Base-by-base conservation (phyloP, 164 flowering plant genomes). In the Cinnamomum micranthum region DNA sequence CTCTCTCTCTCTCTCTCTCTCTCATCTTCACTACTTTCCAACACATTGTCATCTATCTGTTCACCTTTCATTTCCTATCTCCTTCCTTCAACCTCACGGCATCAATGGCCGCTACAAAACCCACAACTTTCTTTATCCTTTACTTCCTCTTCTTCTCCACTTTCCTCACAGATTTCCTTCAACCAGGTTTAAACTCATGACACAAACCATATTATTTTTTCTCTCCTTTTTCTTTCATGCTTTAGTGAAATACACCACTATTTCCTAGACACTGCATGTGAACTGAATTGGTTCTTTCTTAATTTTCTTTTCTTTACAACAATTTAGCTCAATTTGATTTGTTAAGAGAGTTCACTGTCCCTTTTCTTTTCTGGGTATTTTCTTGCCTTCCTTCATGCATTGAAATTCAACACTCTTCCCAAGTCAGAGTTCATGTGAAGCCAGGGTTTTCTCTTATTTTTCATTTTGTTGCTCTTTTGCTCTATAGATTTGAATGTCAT, bases 161-260 rank as follows among this genome's bases (percentile, higher is more conserved):
- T 66, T 24, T 79, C 59, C 17, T 69, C 63, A 77, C 74, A 25
- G 75, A 74, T 47, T 22, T 71, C 63, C 27, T 73, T 28, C 63
- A 70, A 47, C 77, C 77, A 85, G 87, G 87, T 84, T 41, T 71
- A 52, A 10, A 27, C 11, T 50, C 55, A 67, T 41, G 28, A 62
- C 59, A 3, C 25, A 19, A 24, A 33, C 50, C 47, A 0, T 55
- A 15, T 17, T 6, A 55, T 55, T 55, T 55, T 55, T 55, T 55
- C n/a, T 55, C n/a, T 55, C 3, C 0, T 55, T 14, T 24, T 20
- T 22, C 14, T 1, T 64, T 64, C 24, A 64, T 10, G 28, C 27
- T 64, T 64, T 22, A 64, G 4, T 64, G 67, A 64, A 64, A 6
- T 55, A 15, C 60, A 13, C 20, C 60, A 55, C n/a, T 55, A 0